Evolutionary conservation across 352 stramenopile genomes (phyloP), one percentile per base, ranked within the genome.

Genomic region (Globisporangium recalcitrans): DNA sequence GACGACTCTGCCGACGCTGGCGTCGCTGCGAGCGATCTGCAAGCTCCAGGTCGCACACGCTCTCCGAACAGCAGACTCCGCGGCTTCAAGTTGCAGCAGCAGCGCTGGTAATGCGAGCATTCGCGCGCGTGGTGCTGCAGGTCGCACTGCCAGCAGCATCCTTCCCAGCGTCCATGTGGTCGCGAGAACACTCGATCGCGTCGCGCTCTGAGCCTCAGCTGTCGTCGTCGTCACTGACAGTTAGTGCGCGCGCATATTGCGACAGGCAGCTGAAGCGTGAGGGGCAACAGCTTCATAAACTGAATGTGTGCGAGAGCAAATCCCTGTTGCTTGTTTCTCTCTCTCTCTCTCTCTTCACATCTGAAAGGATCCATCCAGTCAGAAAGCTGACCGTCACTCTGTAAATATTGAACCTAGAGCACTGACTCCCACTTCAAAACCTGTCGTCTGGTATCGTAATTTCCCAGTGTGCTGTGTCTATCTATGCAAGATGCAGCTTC

Each of bases 141-240:
- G 34, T 55, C 14, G 24, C 13, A n/a, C 24, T 22, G 14, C n/a
- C n/a, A n/a, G 16, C 1, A 21, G 6, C 19, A 14, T 49, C 13
- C 36, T 13, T 1, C 21, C 54, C 38, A 14, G 26, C 9, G 38
- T 60, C 16, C 53, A 57, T n/a, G 59, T 76, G 9, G 26, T 21
- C 1, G 42, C 32, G 22, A 57, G 68, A 4, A 75, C 61, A 32
- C 62, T 82, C 22, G 56, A 67, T 8, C 72, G 69, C 13, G 76
- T 85, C 21, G 74, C 72, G 24, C 58, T 85, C 3, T 85, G 69
- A 59, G 26, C 38, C 16, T 4, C 24, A n/a, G 11, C 4, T 1
- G 3, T 46, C 14, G 19, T 42, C 16, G 14, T 24, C 2, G 21
- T 11, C 16, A 24, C 19, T 14, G n/a, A 27, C 14, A 62, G 36